Base-by-base conservation (phyloP, 73 alveolate genomes). In the Strombidium stylifer region DNA sequence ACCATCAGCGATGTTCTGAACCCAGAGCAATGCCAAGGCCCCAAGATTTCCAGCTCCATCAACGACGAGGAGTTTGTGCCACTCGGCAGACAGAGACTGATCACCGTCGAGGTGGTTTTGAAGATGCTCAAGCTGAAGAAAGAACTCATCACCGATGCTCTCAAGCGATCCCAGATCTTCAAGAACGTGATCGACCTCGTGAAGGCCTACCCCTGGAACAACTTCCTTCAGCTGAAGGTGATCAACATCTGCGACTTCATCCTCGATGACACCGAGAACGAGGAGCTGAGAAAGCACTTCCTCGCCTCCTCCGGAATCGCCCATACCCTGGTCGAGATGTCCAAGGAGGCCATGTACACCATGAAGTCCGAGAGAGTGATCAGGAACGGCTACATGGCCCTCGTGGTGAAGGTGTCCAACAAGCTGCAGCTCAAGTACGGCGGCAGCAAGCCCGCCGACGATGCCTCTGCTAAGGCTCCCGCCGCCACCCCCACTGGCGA, bases 61-160 rank as follows among this genome's bases (percentile, higher is more conserved):
- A n/a, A n/a, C n/a, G n/a, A n/a, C 19, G 48, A 18, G 11, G 28
- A 40, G 37, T 26, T 46, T 15, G 32, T 49, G n/a, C 66, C 78
- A 3, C 65, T 64, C 18, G 78, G 78, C 32, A 40, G 32, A 23
- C n/a, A 44, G 15, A 64, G 78, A 46, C 64, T 64, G 15, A 64
- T 46, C 31, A 30, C 45, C 40, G 30, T 64, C 36, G 78, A 64
- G 41, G 19, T 44, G 1, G 18, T 64, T 19, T 28, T 18, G 16
- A 39, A 46, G 16, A 20, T 64, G 12, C 11, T 64, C 4, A 64
- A 46, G 24, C 27, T 64, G 31, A 64, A 47, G 20, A 64, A 64
- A 48, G 35, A 20, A 2, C 10, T 37, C 6, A 64, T 46, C 11
- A 16, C 5, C 2, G 27, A 64, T n/a, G 45, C 52, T 12, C 19